Evolutionary conservation across 352 stramenopile species (phyloP).

Genomic region (Phytophthora constricta): DNA sequence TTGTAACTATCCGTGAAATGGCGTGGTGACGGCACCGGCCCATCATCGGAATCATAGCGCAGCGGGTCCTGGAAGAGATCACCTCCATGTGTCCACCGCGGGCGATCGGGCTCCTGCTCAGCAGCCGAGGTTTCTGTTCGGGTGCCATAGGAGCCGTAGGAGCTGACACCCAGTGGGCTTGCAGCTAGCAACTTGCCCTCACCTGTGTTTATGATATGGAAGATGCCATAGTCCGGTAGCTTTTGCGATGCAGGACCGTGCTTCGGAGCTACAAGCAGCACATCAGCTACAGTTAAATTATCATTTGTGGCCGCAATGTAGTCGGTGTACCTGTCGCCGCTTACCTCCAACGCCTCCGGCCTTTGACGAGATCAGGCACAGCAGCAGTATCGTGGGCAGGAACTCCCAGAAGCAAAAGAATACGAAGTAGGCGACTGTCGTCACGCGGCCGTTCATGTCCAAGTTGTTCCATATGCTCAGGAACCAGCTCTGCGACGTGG

Average conservation of each 20-base stretch:
- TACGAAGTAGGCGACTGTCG: constrained; percentile 78
- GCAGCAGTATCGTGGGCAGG: constrained; percentile 77
- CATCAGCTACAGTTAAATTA: not conserved
- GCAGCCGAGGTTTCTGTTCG: constrained; percentile 21
- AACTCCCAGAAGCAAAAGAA: constrained; percentile 92
- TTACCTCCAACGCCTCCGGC: constrained; percentile 78
- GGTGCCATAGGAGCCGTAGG: constrained; percentile 63
- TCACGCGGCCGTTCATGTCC: constrained; percentile 86
- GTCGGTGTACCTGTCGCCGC: too few species aligned
- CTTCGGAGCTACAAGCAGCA: constrained; percentile 53
- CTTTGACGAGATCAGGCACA: constrained; percentile 85
- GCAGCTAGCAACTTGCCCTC: constrained; percentile 63
- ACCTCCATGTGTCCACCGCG: constrained; percentile 80
- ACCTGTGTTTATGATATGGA: constrained; percentile 85
- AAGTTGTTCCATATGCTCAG: constrained; percentile 88
- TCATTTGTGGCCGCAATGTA: not conserved
- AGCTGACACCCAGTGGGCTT: constrained; percentile 62
- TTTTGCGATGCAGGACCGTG: constrained; percentile 65
- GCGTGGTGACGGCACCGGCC: constrained; percentile 59
- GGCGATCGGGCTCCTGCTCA: constrained; percentile 43
- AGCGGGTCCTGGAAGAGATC: constrained; percentile 85
- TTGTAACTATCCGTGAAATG: constrained; percentile 72
- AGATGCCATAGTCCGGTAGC: constrained; percentile 86
- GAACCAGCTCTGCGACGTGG: constrained; percentile 86
- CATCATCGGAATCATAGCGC: constrained; percentile 87